phyloP scores from a whole-genome alignment of 2,329 filamentous ascomycete species.

The Xylariaceae sp. region DNA sequence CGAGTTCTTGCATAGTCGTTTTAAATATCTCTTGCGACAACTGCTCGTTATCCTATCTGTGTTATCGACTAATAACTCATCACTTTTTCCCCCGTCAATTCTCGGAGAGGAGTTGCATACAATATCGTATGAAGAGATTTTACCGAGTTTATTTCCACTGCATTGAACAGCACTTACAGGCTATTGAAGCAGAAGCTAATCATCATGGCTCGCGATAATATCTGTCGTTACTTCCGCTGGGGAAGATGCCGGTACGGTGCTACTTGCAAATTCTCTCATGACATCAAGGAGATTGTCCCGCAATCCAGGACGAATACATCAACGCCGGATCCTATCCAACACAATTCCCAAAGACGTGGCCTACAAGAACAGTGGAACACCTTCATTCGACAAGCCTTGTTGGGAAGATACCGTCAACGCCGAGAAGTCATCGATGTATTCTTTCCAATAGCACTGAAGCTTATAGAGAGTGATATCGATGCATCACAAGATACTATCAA shows the following conservation, averaged over 20 bases:
- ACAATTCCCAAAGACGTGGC: neutral
- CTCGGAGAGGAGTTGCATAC: neutral
- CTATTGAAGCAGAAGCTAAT: neutral
- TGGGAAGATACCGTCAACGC: neutral
- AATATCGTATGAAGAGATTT: neutral
- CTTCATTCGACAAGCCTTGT: slow-evolving; percentile 8
- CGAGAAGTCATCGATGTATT: slow-evolving; percentile 23
- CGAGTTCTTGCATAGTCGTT: too few relatives aligned
- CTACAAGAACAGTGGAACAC: slow-evolving; percentile 17
- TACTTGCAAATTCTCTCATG: slow-evolving; percentile 22
- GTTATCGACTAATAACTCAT: neutral
- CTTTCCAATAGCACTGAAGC: slow-evolving; percentile 35
- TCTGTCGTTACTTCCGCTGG: slow-evolving; percentile 8
- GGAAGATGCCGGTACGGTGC: slow-evolving; percentile 17
- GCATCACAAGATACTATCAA: slow-evolving; percentile 36
- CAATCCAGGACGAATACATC: neutral
- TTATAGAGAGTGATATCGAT: slow-evolving; percentile 38
- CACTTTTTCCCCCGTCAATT: too few relatives aligned
- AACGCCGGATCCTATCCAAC: neutral
- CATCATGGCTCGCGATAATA: neutral
- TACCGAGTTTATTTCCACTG: neutral
- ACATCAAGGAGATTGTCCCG: neutral
- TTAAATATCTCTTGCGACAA: too few relatives aligned
- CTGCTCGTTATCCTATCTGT: neutral
- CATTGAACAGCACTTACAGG: neutral